Conservation (phyloP, 2,329 filamentous ascomycete genomes). For the Colletotrichum navitas region DNA sequence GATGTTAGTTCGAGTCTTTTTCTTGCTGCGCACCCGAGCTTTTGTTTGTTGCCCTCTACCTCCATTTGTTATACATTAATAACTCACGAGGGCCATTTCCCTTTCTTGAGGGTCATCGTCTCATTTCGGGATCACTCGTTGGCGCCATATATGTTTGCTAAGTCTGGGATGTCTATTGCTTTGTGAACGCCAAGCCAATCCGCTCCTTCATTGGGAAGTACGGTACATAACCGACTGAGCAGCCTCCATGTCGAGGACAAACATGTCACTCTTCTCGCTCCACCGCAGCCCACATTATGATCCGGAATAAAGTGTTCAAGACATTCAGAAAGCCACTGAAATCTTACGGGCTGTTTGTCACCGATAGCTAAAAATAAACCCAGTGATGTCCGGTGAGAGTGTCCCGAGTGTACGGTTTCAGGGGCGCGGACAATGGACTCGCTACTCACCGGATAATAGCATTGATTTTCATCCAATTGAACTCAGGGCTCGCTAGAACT, state of each 20-base stretch:
- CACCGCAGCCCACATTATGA: background rate
- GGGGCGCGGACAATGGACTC: background rate
- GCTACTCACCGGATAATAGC: no score
- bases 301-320: background rate
- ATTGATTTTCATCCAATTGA: background rate
- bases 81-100: background rate
- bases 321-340: background rate
- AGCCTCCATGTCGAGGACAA: background rate
- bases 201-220: background rate
- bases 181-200: background rate
- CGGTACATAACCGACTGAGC: no score
- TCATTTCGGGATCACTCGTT: no score
- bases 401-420: background rate
- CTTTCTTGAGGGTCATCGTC: background rate
- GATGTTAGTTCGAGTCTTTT: conserved; percentile 1
- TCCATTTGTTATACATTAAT: background rate
- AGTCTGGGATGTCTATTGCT: background rate
- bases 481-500: no score
- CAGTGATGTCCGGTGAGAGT: background rate
- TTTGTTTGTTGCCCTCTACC: background rate
- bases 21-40: conserved; percentile 1
- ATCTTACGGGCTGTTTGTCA: no score
- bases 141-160: no score
- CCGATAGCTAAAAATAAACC: background rate
- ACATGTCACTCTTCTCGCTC: no score